A percentile compares a stretch with the other conserved stretches of the same genome.
phyloP scores from a whole-genome alignment of 345 rosid species.

The Salix brachista region DNA sequence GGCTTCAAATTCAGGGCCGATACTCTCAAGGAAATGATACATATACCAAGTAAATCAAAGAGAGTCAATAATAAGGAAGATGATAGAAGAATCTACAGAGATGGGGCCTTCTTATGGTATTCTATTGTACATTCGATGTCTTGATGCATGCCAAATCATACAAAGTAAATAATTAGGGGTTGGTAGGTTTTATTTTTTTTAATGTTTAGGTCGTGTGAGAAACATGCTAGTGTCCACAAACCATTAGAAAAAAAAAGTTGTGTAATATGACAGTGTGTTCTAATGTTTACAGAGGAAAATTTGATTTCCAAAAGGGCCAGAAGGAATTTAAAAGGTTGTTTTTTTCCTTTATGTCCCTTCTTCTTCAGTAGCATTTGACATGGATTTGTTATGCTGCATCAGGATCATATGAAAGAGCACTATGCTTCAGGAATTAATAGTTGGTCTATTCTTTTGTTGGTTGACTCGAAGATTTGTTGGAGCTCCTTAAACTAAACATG shows the following conservation, averaged over 20 bases:
- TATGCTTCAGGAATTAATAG: not conserved
- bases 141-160: not conserved
- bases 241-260: not conserved
- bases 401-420: not conserved
- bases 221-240: not conserved
- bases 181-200: not conserved
- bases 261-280: not conserved
- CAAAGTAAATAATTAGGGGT: not conserved
- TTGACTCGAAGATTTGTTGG: not conserved
- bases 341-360: not conserved
- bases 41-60: not conserved
- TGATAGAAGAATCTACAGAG: not conserved
- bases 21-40: conserved; percentile 42
- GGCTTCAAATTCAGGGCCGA: conserved; percentile 66
- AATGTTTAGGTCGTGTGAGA: not conserved
- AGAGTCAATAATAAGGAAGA: not conserved
- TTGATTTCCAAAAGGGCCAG: not conserved
- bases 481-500: not conserved
- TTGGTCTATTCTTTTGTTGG: not conserved
- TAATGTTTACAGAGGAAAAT: not conserved
- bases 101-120: not conserved
- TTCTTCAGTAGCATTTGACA: not conserved
- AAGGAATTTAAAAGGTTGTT: not conserved
- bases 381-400: not conserved
- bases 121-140: conserved; percentile 2